A percentile compares a stretch with the other conserved stretches of the same genome.
phyloP scores from a whole-genome alignment of 768 basidiomycete genomes.

The Gautieria morchelliformis region DNA sequence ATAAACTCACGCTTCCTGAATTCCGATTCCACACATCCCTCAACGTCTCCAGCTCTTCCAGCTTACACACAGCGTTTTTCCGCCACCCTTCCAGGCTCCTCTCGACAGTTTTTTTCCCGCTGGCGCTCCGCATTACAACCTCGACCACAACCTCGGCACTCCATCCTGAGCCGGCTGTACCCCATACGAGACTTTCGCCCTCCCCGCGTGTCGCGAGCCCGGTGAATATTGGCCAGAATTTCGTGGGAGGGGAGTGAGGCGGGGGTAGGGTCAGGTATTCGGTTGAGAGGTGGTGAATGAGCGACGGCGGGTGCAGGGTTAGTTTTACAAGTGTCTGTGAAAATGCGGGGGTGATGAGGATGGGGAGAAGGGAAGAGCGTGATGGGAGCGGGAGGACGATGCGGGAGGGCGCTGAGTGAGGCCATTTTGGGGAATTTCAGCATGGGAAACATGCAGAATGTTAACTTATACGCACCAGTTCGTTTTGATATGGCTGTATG shows the following conservation, averaged over 20 bases:
- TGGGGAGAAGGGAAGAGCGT: slow-evolving; percentile 38
- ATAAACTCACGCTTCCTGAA: not conserved
- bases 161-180: slow-evolving; percentile 36
- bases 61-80: slow-evolving; percentile 29
- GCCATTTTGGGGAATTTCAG: not conserved
- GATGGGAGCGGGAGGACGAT: slow-evolving; percentile 49
- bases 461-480: slow-evolving; percentile 31
- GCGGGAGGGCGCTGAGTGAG: slow-evolving; percentile 38
- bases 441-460: no score
- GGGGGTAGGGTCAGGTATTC: slow-evolving; percentile 69
- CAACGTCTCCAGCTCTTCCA: slow-evolving; percentile 44
- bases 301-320: slow-evolving; percentile 57
- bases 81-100: slow-evolving; percentile 60
- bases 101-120: slow-evolving; percentile 46
- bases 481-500: slow-evolving; percentile 34
- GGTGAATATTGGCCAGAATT: slow-evolving; percentile 75
- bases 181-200: slow-evolving; percentile 51
- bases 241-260: slow-evolving; percentile 39
- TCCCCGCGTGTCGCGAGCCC: slow-evolving; percentile 58
- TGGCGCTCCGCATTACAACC: slow-evolving; percentile 40
- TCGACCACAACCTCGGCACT: slow-evolving; percentile 51
- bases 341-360: slow-evolving; percentile 53
- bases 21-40: slow-evolving; percentile 36
- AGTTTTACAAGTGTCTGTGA: slow-evolving; percentile 56
- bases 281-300: slow-evolving; percentile 58